Percentiles rank a stretch among this genome's conserved stretches.
Evolutionary conservation across 2,329 filamentous ascomycete genomes (phyloP).

Genomic region (Chaetomium sp.): DNA sequence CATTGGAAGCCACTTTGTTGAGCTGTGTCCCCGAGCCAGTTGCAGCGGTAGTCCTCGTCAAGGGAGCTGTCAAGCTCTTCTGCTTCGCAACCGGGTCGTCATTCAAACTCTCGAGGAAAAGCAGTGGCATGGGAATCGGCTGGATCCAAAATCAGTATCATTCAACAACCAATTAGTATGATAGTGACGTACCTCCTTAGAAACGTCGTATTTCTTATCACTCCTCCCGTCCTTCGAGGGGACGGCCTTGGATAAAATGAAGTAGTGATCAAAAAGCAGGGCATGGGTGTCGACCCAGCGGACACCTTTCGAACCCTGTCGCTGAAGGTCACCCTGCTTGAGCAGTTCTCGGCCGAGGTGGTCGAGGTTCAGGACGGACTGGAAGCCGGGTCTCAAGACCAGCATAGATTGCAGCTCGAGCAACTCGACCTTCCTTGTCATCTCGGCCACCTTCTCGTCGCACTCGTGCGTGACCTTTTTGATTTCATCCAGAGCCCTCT

Average conservation of each 20-base stretch:
- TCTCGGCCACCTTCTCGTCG: conserved; percentile 88
- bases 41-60: conserved; percentile 62
- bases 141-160: conserved; percentile 41
- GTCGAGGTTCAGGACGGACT: conserved; percentile 85
- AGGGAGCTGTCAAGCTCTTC: conserved; percentile 69
- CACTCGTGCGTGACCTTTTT: conserved; percentile 87
- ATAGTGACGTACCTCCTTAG: conserved; percentile 66
- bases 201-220: conserved; percentile 92
- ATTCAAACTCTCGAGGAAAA: conserved; percentile 88
- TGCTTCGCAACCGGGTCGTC: conserved; percentile 87
- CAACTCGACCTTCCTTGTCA: conserved; percentile 86
- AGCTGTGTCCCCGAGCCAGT: conserved; percentile 58
- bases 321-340: conserved; percentile 83
- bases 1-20: conserved; percentile 57
- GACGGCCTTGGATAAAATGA: conserved; percentile 85
- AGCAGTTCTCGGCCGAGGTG: conserved; percentile 92
- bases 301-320: conserved; percentile 85
- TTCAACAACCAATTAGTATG: too few species aligned
- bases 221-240: conserved; percentile 67
- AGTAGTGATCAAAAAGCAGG: conserved; percentile 93
- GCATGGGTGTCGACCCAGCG: conserved; percentile 93
- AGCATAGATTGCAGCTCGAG: conserved; percentile 82
- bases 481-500: conserved; percentile 87
- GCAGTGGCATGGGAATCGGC: conserved; percentile 93
- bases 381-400: conserved; percentile 83